Percentiles rank a stretch among this genome's conserved stretches.
These are phyloP conservation scores for Calonectria montana DNA, from an alignment of 2,329 filamentous ascomycete species.

Conservation along the genomic window DNA sequence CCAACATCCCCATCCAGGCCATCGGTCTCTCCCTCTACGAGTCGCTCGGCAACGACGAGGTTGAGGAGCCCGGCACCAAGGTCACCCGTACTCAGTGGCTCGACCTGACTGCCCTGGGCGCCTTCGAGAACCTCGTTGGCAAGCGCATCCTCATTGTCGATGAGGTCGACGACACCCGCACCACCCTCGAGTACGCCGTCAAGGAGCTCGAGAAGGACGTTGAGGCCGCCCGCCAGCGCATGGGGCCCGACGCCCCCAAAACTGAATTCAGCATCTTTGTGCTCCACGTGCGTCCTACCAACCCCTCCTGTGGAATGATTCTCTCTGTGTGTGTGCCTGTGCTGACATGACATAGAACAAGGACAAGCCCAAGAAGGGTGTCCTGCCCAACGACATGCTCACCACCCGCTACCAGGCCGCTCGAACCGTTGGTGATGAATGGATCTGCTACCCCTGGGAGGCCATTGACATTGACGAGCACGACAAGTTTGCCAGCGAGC, in stretches of 20 bases:
- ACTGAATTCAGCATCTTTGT: slow-evolving; percentile 97
- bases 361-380: slow-evolving; percentile 95
- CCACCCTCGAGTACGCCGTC: slow-evolving; percentile 93
- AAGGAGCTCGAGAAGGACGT: slow-evolving; percentile 96
- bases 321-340: neutral
- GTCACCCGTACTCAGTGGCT: slow-evolving; percentile 99
- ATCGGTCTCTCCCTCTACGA: slow-evolving; percentile 99
- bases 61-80: slow-evolving; percentile 85
- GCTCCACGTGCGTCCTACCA: slow-evolving; percentile 76
- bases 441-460: slow-evolving; percentile 99
- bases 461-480: slow-evolving; percentile 94
- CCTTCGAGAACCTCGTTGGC: slow-evolving; percentile 66
- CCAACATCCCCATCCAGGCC: slow-evolving; percentile 99
- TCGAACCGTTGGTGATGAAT: slow-evolving; percentile 89
- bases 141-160: slow-evolving; percentile 46
- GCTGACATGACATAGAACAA: slow-evolving; percentile 76
- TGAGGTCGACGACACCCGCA: slow-evolving; percentile 93
- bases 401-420: slow-evolving; percentile 84
- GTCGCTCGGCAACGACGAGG: slow-evolving; percentile 70
- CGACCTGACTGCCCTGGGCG: slow-evolving; percentile 82
- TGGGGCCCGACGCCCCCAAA: slow-evolving; percentile 73
- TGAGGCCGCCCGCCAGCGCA: slow-evolving; percentile 78
- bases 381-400: slow-evolving; percentile 82
- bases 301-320: neutral
- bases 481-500: slow-evolving; percentile 73